Conservation (phyloP, 805 yeast genomes). For the Wickerhamomyces subpelliculosus region DNA sequence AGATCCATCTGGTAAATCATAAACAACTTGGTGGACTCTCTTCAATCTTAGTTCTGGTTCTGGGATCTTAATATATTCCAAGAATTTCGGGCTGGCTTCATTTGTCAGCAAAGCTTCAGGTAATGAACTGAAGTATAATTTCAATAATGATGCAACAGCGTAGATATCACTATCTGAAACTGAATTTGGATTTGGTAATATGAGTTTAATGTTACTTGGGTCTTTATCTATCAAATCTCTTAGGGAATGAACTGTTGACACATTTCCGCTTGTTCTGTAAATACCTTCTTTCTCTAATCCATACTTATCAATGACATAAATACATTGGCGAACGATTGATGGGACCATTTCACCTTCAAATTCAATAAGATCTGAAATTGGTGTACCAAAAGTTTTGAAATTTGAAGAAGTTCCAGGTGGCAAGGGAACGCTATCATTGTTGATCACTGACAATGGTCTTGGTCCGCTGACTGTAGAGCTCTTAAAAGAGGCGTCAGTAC, state of each 20-base stretch:
- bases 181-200: constrained; percentile 47
- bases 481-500: constrained; percentile 1
- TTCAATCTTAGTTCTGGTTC: constrained; percentile 61
- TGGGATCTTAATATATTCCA: constrained; percentile 63
- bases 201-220: constrained; percentile 54
- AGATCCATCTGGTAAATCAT: constrained; percentile 88
- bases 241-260: constrained; percentile 63
- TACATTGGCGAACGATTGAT: constrained; percentile 79
- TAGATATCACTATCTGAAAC: constrained; percentile 76
- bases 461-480: constrained; percentile 14
- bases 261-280: constrained; percentile 80
- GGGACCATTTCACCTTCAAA: constrained; percentile 92
- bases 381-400: constrained; percentile 68
- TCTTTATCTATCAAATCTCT: constrained; percentile 67
- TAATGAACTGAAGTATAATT: constrained; percentile 72
- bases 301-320: constrained; percentile 74
- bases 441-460: constrained; percentile 24
- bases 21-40: constrained; percentile 76
- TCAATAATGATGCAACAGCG: constrained; percentile 80
- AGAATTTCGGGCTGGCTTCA: constrained; percentile 53
- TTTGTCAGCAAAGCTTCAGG: constrained; percentile 82
- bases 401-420: constrained; percentile 22
- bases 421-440: constrained; percentile 20
- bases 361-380: constrained; percentile 70
- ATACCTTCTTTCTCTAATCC: constrained; percentile 88